Base-by-base conservation (phyloP, 2,329 filamentous ascomycete species). In the Xylariaceae sp. region DNA sequence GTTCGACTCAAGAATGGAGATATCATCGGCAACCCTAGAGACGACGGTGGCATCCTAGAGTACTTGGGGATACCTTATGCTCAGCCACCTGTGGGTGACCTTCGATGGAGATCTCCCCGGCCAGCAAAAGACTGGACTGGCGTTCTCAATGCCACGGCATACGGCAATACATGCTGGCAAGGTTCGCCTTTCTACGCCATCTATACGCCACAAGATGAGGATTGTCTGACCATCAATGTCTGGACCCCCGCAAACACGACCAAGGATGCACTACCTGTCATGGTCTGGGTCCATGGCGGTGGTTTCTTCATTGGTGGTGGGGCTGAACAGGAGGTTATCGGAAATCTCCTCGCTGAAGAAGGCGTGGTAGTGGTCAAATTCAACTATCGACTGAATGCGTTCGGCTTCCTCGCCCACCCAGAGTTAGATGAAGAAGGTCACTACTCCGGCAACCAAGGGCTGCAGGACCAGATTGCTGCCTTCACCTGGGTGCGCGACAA, bases 141-240 rank as follows among this genome's bases (percentile, higher is more conserved):
- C 10, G 6, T 33, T 7, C 32, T 45, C 17, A 38, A 38, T 17
- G 33, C 32, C 33, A 19, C 32, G 7, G 32, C 38, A 33, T 12
- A 27, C 44, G 17, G 17, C 17, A 39, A 6, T 7, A 31, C 38
- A 15, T 45, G 44, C 17, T 39, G 30, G 15, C 19, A 18, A 14
- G 38, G 38, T 17, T 33, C 35, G 14, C n/a, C n/a, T n/a, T n/a
- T n/a, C n/a, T n/a, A n/a, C n/a, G n/a, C n/a, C n/a, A n/a, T n/a
- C n/a, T 10, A 14, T 14, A 11, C 45, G 11, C 11, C 11, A 5
- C n/a, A n/a, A n/a, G 32, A 38, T 19, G 45, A 41, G 30, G 45
- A 47, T 18, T 47, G 45, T 18, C 45, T 47, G 35, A 41, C 40
- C 18, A 22, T 47, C 11, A 47, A 47, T 19, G 18, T 47, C 19